Percentiles rank a stretch among this genome's conserved stretches.
Conservation (phyloP, 257 asterid genomes). For the Mentha longifolia region DNA sequence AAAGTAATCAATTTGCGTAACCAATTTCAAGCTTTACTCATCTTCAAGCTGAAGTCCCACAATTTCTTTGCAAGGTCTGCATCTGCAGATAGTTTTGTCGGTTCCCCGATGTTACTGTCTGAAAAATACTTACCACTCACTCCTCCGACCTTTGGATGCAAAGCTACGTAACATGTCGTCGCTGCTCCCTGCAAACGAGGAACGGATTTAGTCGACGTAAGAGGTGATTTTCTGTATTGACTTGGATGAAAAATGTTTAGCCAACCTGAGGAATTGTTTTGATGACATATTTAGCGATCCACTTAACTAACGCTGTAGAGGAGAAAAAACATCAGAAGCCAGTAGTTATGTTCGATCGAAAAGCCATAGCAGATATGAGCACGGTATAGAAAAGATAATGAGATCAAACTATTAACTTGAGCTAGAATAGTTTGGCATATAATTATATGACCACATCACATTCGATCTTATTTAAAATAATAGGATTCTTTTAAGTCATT, state of each 20-base stretch:
- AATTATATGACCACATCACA: neutral
- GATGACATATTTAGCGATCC: slow-evolving; percentile 62
- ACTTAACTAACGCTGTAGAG: slow-evolving; percentile 49
- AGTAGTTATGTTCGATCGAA: neutral
- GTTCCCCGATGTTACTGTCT: slow-evolving; percentile 47
- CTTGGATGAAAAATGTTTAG: slow-evolving; percentile 11
- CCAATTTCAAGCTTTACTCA: slow-evolving; percentile 42
- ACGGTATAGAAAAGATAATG: neutral
- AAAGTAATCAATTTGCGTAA: neutral
- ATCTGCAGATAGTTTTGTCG: slow-evolving; percentile 48
- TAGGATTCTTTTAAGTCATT: neutral
- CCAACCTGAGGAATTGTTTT: slow-evolving; percentile 73
- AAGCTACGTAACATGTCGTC: slow-evolving; percentile 72
- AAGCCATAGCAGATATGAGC: neutral
- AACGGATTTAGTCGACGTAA: neutral
- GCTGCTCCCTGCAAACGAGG: slow-evolving; percentile 55
- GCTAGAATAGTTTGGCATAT: neutral
- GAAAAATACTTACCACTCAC: slow-evolving; percentile 70
- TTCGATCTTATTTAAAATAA: neutral
- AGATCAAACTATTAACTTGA: neutral
- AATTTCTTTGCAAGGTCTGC: slow-evolving; percentile 67
- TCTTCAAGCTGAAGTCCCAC: slow-evolving; percentile 72
- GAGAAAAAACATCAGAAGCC: slow-evolving; percentile 11
- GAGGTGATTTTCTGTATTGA: neutral
- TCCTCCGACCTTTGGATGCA: slow-evolving; percentile 72